phyloP scores from a whole-genome alignment of 306 rosid genomes.

The Prosopis cineraria region DNA sequence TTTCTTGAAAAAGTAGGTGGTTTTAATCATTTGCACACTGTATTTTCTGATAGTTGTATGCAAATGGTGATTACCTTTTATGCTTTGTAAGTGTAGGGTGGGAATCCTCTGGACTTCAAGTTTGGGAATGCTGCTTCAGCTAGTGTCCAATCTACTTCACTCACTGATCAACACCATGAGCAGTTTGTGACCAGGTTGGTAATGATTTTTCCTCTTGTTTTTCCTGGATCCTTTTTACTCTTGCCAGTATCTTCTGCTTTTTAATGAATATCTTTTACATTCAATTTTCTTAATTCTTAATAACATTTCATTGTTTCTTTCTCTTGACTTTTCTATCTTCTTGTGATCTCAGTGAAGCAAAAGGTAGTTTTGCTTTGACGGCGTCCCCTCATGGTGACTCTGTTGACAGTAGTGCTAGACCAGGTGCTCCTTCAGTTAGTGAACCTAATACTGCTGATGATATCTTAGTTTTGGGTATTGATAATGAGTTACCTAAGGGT shows the following conservation, averaged over 20 bases:
- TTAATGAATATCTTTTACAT: conserved; percentile 27
- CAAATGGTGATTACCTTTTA: conserved; percentile 27
- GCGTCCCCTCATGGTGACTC: conserved; percentile 99
- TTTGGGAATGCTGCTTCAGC: conserved; percentile 83
- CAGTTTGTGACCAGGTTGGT: conserved; percentile 86
- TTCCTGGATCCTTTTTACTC: not conserved
- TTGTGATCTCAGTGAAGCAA: conserved; percentile 77
- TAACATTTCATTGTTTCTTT: conserved; percentile 18
- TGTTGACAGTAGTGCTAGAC: conserved; percentile 96
- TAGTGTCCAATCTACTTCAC: conserved; percentile 97
- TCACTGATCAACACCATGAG: conserved; percentile 89
- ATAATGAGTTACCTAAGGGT: conserved; percentile 66
- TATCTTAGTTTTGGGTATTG: conserved; percentile 83
- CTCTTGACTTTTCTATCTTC: conserved; percentile 20
- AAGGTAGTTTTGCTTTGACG: conserved; percentile 96
- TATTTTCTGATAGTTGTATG: conserved; percentile 21
- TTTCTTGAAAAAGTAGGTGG: conserved; percentile 93
- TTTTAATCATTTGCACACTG: conserved; percentile 34
- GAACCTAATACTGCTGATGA: conserved; percentile 98
- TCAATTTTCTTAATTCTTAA: conserved; percentile 2
- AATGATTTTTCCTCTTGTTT: not conserved
- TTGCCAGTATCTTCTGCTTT: conserved; percentile 23
- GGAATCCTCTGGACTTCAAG: conserved; percentile 95
- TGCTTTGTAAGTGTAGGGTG: conserved; percentile 71
- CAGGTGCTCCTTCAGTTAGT: conserved; percentile 72